Conservation (phyloP, 257 asterid species). For the Eustoma russellianum region DNA sequence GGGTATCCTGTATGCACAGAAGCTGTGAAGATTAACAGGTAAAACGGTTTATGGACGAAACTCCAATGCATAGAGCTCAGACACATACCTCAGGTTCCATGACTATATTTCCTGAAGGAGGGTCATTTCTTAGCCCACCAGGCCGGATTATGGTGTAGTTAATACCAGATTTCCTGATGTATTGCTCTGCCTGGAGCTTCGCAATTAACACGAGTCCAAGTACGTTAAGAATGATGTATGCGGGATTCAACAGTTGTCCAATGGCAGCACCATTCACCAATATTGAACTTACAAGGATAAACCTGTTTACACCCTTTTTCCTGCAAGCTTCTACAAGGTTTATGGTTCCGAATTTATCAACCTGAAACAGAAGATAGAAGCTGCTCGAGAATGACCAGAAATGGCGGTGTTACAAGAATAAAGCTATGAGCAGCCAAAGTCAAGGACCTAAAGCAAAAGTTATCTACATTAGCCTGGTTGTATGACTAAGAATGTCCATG, state of each 20-base stretch:
- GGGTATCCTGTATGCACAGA: slow-evolving; percentile 51
- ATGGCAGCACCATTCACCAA: slow-evolving; percentile 94
- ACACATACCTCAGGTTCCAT: slow-evolving; percentile 82
- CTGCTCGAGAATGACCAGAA: neutral
- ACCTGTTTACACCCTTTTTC: slow-evolving; percentile 61
- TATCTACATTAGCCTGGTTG: no score
- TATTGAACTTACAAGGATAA: slow-evolving; percentile 81
- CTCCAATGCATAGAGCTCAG: neutral
- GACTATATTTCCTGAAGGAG: slow-evolving; percentile 74
- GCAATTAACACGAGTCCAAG: slow-evolving; percentile 80
- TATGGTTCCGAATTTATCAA: slow-evolving; percentile 88
- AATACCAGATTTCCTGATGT: slow-evolving; percentile 83
- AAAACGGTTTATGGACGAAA: neutral
- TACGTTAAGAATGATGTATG: slow-evolving; percentile 77
- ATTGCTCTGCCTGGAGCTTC: slow-evolving; percentile 89
- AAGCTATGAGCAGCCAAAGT: neutral
- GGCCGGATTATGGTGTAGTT: slow-evolving; percentile 91
- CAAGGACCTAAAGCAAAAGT: no score
- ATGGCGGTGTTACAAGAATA: neutral
- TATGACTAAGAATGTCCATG: no score
- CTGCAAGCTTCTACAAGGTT: slow-evolving; percentile 93
- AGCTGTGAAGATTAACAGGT: slow-evolving; percentile 1
- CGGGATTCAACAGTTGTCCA: slow-evolving; percentile 87
- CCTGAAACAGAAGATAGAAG: slow-evolving; percentile 37
- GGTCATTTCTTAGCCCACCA: slow-evolving; percentile 82